Evolutionary conservation across 2,329 filamentous ascomycete species (phyloP), one percentile per base, ranked within the genome.

Genomic region (Chaetothyriales sp.): DNA sequence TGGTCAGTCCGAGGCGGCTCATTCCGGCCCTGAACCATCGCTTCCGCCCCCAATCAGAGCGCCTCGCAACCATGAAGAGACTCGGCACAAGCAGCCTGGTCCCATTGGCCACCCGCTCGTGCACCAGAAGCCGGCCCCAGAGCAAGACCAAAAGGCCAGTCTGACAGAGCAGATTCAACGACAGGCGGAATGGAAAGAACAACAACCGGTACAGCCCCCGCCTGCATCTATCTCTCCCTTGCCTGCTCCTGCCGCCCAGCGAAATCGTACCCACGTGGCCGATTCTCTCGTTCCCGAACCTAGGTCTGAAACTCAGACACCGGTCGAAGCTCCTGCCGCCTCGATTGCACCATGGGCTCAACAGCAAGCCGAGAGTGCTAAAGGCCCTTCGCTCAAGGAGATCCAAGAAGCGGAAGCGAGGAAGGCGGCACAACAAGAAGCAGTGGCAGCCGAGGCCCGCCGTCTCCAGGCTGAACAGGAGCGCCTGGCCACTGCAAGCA

Each of bases 371-470:
- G 83, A 84, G 47, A 39, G 32, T 15, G 70, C 86, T 43, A 93
- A 86, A 66, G 89, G 88, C 0, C 92, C 90, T 1, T 95, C 89
- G 53, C 72, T 98, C 55, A 94, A 88, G 69, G 89, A 98, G 64
- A 98, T 98, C 20, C 92, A 98, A 66, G 90, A 95, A 66, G 83
- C 86, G 3, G 92, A 98, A 66, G 90, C 90, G 36, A 86, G 84
- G 63, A 93, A 92, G 65, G 89, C 89, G 9, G 90, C 90, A 48
- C 86, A 93, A 68, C 82, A 80, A 10, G 90, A 96, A 63, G 87
- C 92, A 62, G 71, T 80, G 49, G 87, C 86, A 15, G 81, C 82
- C 36, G 83, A 86, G 43, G 77, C 83, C 53, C 84, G 89, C 59
- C 86, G 84, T 59, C 81, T 81, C 22, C 67, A 69, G 52, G 78